Evolutionary conservation across 116 monocot species (phyloP), one percentile per base, ranked within the genome.

Genomic region (Papilionanthe hybrid): DNA sequence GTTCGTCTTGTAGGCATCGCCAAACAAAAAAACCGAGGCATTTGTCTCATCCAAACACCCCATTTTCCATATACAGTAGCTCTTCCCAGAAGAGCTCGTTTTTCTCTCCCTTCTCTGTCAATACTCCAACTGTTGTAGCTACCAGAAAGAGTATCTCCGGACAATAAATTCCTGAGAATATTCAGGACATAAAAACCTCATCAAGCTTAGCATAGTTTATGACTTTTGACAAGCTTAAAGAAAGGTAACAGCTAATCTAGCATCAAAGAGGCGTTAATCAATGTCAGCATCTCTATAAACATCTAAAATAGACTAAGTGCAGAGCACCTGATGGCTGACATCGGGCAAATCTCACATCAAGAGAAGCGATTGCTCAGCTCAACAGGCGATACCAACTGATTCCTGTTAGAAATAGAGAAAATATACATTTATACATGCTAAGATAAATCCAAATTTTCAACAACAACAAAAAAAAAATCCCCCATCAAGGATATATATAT

Each of bases 91-190:
- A 0, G 95, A 91, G 79, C 91, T 95, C 50, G 82, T 65, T 79
- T 84, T 91, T 1, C 20, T 28, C 79, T 30, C 91, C 91, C 77
- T 91, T 99, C 48, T 99, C 98, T 2, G 79, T 85, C 83, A 99
- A 55, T 4, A 94, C 89, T 43, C 95, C 98, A 78, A 85, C 90
- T 10, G 95, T 99, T n/a, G 91, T 95, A 99, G 80, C 88, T 86
- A 48, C 98, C 98, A 73, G 93, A 85, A 72, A 92, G 80, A n/a
- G 72, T 86, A 72, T 94, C 95, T 7, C 91, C 91, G 2, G 68
- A 72, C 65, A 91, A 55, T 75, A 85, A 84, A 85, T 88, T 94
- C 89, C 95, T 99, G 48, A n/a, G 9, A 85, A 44, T 4, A 73
- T 22, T 73, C 73, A 73, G 43, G 22, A 44, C 18, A 44, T 23